phyloP scores from a whole-genome alignment of 2,329 filamentous ascomycete genomes.

The Xylogone sp. region DNA sequence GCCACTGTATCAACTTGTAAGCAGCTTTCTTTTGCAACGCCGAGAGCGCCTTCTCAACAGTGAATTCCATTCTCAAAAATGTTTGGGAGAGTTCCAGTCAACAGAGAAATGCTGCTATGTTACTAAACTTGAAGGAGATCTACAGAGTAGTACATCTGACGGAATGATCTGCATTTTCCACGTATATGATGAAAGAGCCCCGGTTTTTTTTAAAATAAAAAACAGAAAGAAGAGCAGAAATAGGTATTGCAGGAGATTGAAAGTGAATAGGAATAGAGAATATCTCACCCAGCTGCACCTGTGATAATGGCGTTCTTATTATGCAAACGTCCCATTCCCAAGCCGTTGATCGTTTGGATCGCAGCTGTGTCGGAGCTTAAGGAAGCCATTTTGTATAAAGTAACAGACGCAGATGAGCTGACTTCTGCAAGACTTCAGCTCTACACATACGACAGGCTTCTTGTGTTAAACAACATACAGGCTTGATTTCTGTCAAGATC shows the following conservation, averaged over 20 bases:
- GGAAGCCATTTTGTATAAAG: not conserved
- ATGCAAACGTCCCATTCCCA: conserved; percentile 29
- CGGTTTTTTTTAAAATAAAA: no score
- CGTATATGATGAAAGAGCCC: no score
- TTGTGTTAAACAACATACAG: no score
- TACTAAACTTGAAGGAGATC: not conserved
- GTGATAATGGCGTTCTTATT: conserved; percentile 52
- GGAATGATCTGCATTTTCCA: no score
- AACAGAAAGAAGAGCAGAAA: no score
- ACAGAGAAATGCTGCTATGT: not conserved
- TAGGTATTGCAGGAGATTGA: not conserved
- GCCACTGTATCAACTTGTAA: conserved; percentile 42
- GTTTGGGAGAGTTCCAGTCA: no score
- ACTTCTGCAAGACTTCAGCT: not conserved
- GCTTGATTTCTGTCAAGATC: no score
- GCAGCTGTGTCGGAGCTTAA: conserved; percentile 12
- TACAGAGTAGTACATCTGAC: no score
- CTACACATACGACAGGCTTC: no score
- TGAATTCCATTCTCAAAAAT: no score
- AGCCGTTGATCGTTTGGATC: conserved; percentile 28
- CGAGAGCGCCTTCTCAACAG: not conserved
- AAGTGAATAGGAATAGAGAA: conserved; percentile 4
- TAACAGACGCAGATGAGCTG: not conserved
- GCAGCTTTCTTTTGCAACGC: not conserved
- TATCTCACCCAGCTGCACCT: conserved; percentile 61